Evolutionary conservation across 148 eudicot species (phyloP), one percentile per base, ranked within the genome.

Genomic region (Fallopia convolvulus): DNA sequence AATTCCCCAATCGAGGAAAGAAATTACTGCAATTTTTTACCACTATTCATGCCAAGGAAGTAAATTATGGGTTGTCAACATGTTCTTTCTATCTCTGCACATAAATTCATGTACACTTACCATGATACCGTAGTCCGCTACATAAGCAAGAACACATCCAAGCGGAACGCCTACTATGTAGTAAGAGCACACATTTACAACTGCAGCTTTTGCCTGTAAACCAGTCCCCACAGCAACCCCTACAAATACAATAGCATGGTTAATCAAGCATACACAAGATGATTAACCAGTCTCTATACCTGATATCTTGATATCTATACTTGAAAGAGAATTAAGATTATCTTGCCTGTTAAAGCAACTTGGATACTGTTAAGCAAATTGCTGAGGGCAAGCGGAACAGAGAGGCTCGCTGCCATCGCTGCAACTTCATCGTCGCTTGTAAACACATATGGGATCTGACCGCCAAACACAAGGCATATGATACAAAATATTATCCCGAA

Each of bases 181-280:
- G 56, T 76, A 85, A 72, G 85, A 82, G 26, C 81, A 74, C 6
- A 85, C 23, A 44, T 85, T 85, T 1, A 82, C 77, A 15, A 85
- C 72, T 42, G 87, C 85, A 26, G 78, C 85, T 61, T 76, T 85
- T 0, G 78, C 76, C 15, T 82, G 87, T 47, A 76, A 56, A 7
- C 87, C 87, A 1, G 79, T 72, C 30, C 87, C 87, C 1, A 85
- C 74, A 4, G 87, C 87, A 83, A 85, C 87, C 48, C 87, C 87
- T 85, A 58, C 9, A 58, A 56, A 5, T 3, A 58, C 8, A 56
- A 14, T 56, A 11, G 5, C 41, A 65, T 26, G 63, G 20, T 56
- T 56, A 26, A 61, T 0, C 11, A 23, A 2, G 26, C 36, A 8
- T 13, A 61, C 5, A 6, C 14, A 10, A 23, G 7, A 61, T 56